phyloP scores from a whole-genome alignment of 2,329 filamentous ascomycete genomes.

The Elsinoe batatas region DNA sequence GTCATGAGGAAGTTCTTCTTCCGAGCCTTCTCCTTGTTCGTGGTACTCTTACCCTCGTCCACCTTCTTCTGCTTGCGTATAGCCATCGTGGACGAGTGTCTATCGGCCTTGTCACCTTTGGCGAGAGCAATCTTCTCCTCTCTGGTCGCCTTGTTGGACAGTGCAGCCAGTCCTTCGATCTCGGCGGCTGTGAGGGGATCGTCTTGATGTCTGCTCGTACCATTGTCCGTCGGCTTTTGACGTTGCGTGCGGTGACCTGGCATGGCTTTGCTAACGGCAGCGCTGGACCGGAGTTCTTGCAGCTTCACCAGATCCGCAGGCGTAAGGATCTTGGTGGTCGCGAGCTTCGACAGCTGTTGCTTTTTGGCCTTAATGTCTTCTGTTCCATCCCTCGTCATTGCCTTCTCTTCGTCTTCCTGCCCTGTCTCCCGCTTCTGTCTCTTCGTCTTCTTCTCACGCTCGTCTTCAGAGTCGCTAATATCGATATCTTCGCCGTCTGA shows the following conservation, averaged over 20 bases:
- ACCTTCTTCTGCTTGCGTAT: slow-evolving; percentile 80
- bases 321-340: slow-evolving; percentile 88
- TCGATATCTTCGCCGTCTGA: slow-evolving; percentile 69
- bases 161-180: slow-evolving; percentile 74
- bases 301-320: slow-evolving; percentile 94
- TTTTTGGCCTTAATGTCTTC: slow-evolving; percentile 31
- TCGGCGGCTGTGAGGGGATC: slow-evolving; percentile 83
- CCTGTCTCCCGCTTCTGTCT: slow-evolving; percentile 48
- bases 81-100: slow-evolving; percentile 74
- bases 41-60: slow-evolving; percentile 84
- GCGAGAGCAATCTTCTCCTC: slow-evolving; percentile 80
- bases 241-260: slow-evolving; percentile 34
- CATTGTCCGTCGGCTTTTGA: slow-evolving; percentile 26
- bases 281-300: slow-evolving; percentile 68
- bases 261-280: slow-evolving; percentile 57
- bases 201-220: slow-evolving; percentile 57
- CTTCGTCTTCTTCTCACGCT: slow-evolving; percentile 48
- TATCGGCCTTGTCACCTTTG: slow-evolving; percentile 61
- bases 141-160: slow-evolving; percentile 73
- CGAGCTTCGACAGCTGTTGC: slow-evolving; percentile 54
- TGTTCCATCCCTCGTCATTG: slow-evolving; percentile 10
- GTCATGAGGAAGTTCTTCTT: slow-evolving; percentile 99
- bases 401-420: slow-evolving; percentile 24
- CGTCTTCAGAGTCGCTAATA: slow-evolving; percentile 64
- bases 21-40: slow-evolving; percentile 91